Evolutionary conservation across 139 green algal genomes (phyloP).

Genomic region (Gonium pectorale): DNA sequence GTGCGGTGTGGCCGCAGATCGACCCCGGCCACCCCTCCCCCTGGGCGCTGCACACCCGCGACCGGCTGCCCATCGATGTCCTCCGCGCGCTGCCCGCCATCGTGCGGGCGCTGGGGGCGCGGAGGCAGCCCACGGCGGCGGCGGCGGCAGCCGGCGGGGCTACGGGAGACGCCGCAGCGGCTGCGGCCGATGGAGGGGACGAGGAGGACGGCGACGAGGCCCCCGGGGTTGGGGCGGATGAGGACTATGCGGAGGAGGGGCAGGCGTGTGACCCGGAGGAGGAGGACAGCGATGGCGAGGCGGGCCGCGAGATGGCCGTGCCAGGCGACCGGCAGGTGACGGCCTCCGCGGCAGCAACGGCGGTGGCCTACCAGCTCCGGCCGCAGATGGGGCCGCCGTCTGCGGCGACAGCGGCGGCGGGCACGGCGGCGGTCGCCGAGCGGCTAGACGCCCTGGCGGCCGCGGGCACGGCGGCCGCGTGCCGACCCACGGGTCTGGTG

Average conservation of each 20-base stretch:
- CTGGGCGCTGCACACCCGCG: conserved; percentile 43
- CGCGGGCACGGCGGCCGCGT: neutral
- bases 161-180: conserved; percentile 68
- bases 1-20: no score
- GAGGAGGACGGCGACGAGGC: neutral
- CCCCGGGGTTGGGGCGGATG: no score
- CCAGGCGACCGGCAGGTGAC: no score
- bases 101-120: neutral
- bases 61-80: conserved; percentile 63
- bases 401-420: no score
- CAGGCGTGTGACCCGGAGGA: no score
- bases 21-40: conserved; percentile 17
- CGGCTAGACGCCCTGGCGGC: conserved; percentile 27
- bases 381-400: no score
- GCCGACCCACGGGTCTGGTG: conserved; percentile 69
- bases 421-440: neutral
- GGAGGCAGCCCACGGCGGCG: no score
- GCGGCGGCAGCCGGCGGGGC: neutral
- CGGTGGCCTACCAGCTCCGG: no score
- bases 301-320: no score
- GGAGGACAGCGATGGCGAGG: no score
- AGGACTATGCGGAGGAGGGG: no score
- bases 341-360: no score
- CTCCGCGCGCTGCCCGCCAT: conserved; percentile 33
- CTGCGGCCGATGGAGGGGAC: neutral